Base-by-base conservation (phyloP, 2,329 filamentous ascomycete species). In the Boeremia lycopersici region DNA sequence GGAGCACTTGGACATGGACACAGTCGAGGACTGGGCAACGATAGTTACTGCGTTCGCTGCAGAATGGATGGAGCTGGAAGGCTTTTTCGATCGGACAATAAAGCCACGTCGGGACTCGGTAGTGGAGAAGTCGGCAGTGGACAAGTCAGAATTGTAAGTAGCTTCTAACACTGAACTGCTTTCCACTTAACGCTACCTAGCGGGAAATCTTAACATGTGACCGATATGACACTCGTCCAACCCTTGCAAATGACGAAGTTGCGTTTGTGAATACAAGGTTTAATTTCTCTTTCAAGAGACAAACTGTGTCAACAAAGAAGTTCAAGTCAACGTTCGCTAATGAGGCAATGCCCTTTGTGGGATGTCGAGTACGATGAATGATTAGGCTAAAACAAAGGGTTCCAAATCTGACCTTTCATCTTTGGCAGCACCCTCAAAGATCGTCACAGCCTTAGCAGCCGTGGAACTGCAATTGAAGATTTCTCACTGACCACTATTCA, bases 1-100 rank as follows among this genome's bases (percentile, higher is more conserved):
- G 4, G 87, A 89, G 62, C 90, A 98, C 74, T 77, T 99, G 46
- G 91, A 99, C 73, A 79, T 89, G 65, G 82, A 87, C 5, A 95
- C 90, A 0, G 85, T 93, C 19, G 85, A 90, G 65, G 95, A 99
- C 73, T 99, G 95, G 95, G 86, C 90, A 17, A 87, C 85, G 72
- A 86, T 99, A 31, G 81, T 93, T 7, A 89, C 90, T 5, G 93
- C 87, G 0, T 99, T 99, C 76, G 84, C 87, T 13, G 91, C 89
- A 0, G 93, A 98, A 76, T 99, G 93, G 92, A 87, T 99, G 86
- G 93, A 96, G 17, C 52, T 75, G 50, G 72, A 75, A 34, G 71
- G 70, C 12, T 71, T 66, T 43, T 70, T 75, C 48, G 67, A 74
- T 35, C 56, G 60, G 49, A 65, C 62, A 28, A 48, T 53, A 25